phyloP scores from a whole-genome alignment of 2,329 filamentous ascomycete species.

The Colletotrichum paranaense region DNA sequence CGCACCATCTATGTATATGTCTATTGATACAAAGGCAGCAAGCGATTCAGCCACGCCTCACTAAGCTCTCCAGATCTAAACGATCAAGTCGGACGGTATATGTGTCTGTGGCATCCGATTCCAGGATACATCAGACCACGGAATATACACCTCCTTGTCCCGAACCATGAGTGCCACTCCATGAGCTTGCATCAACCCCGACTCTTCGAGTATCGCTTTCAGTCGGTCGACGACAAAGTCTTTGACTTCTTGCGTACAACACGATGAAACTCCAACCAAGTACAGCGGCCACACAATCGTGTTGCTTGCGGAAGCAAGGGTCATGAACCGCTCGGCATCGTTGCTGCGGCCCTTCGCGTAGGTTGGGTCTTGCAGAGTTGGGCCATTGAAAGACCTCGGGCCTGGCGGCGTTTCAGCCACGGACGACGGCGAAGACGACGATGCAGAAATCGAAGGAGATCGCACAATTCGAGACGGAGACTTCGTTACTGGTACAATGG shows the following conservation, averaged over 20 bases:
- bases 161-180: slow-evolving; percentile 55
- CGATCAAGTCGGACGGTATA: slow-evolving; percentile 40
- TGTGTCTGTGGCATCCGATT: slow-evolving; percentile 43
- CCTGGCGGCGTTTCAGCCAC: slow-evolving; percentile 17
- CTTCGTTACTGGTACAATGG: slow-evolving; percentile 44
- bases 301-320: slow-evolving; percentile 59
- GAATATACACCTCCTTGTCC: slow-evolving; percentile 45
- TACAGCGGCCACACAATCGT: slow-evolving; percentile 64
- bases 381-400: slow-evolving; percentile 32
- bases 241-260: slow-evolving; percentile 53
- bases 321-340: slow-evolving; percentile 59
- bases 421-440: slow-evolving; percentile 40
- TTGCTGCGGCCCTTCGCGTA: slow-evolving; percentile 47
- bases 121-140: slow-evolving; percentile 40
- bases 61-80: slow-evolving; percentile 37
- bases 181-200: slow-evolving; percentile 57
- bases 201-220: slow-evolving; percentile 56
- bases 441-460: slow-evolving; percentile 41
- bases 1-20: background rate
- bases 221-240: slow-evolving; percentile 58
- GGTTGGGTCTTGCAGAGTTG: slow-evolving; percentile 54
- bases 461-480: slow-evolving; percentile 44
- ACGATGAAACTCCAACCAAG: slow-evolving; percentile 59
- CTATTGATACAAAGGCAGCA: background rate
- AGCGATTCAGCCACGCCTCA: background rate